Percentiles rank a stretch among this genome's conserved stretches.
Evolutionary conservation across 176 grass and related monocot species (phyloP).

Genomic region (Poa annua): DNA sequence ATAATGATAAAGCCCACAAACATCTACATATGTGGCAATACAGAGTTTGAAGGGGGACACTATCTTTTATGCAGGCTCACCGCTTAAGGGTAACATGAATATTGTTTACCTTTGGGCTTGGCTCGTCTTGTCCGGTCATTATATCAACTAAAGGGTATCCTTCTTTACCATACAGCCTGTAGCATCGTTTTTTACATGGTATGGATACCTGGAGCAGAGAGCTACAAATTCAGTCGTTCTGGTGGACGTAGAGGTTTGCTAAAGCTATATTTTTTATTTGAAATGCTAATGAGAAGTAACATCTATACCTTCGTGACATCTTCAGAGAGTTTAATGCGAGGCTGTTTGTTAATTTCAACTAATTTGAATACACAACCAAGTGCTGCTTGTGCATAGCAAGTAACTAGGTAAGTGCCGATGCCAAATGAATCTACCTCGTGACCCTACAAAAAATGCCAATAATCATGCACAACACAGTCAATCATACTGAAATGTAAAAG

Average conservation of each 20-base stretch:
- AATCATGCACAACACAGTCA: too few species aligned
- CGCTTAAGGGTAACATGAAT: slow-evolving; percentile 12
- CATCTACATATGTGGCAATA: background rate
- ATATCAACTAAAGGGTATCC: slow-evolving; percentile 85
- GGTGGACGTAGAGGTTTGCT: background rate
- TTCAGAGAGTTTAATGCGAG: slow-evolving; percentile 97
- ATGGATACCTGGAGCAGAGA: slow-evolving; percentile 75
- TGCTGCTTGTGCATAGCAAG: slow-evolving; percentile 92
- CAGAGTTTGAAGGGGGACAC: slow-evolving; percentile 28
- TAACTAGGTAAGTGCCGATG: slow-evolving; percentile 91
- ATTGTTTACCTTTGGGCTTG: slow-evolving; percentile 75
- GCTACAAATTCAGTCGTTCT: slow-evolving; percentile 13
- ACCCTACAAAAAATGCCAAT: slow-evolving; percentile 56
- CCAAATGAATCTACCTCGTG: slow-evolving; percentile 96
- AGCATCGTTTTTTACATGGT: slow-evolving; percentile 94
- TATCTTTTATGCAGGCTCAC: slow-evolving; percentile 12
- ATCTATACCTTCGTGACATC: slow-evolving; percentile 86
- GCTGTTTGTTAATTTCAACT: slow-evolving; percentile 93
- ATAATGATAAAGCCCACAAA: slow-evolving; percentile 22
- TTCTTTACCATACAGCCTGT: slow-evolving; percentile 91
- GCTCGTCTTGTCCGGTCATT: slow-evolving; percentile 85
- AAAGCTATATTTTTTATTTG: slow-evolving; percentile 22
- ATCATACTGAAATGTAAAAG: too few species aligned
- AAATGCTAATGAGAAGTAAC: slow-evolving; percentile 1
- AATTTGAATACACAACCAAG: slow-evolving; percentile 99